Evolutionary conservation across 2,329 filamentous ascomycete species (phyloP), one percentile per base, ranked within the genome.

Genomic region (Coleophoma crateriformis): DNA sequence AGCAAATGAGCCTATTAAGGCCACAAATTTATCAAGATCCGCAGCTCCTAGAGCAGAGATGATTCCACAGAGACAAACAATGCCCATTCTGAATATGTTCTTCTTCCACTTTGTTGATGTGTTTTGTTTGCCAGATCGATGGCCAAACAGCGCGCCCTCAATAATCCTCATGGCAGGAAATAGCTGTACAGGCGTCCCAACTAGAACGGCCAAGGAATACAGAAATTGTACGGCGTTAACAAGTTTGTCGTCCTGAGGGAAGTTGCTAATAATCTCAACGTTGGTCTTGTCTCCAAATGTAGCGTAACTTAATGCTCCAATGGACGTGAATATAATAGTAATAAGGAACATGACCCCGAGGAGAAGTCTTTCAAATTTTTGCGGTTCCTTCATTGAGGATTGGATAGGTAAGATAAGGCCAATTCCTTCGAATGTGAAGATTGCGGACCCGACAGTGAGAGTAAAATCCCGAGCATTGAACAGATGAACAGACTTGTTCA

Each of bases 101-200:
- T 97, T 97, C 78, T 96, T 87, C 92, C 92, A 97, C 73, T 97
- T 97, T 74, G 96, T 95, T 65, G 87, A 90, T 1, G 88, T 88
- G 66, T 96, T 95, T 71, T 95, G 95, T 71, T 97, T 97, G 59
- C 92, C 90, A 4, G 56, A 56, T 52, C 89, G 95, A 63, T 87
- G 80, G n/a, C 87, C 94, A 68, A 96, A 97, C 7, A 96, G 76
- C 55, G 88, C 88, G 58, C 94, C 95, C 70, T 95, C 90, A 42
- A 88, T 88, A 64, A 96, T 97, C 63, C 92, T 86, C 61, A 97
- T 96, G 34, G 92, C 92, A 0, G 92, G 92, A 76, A 96, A 97
- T 58, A 97, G 89, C 64, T 97, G 94, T 52, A 97, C 75, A 5
- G 92, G 94, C 0, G 91, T 97, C 35, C 89, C 95, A 12, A 97